Conservation (phyloP, 768 basidiomycete species). For the Suillus discolor region DNA sequence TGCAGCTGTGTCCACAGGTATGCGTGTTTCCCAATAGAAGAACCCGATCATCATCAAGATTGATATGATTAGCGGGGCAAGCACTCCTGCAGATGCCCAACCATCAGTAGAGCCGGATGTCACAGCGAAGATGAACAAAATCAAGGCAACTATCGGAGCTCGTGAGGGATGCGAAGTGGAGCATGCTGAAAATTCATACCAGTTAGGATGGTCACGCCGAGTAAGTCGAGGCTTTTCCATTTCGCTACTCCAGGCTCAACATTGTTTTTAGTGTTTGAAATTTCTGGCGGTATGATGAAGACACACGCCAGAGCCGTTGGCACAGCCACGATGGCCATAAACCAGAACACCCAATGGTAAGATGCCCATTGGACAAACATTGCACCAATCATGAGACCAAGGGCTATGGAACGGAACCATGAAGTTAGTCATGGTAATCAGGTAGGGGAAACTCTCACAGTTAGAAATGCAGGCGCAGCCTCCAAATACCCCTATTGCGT, state of each 20-base stretch:
- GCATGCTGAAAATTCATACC: constrained; percentile 22
- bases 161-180: neutral
- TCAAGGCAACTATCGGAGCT: constrained; percentile 24
- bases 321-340: constrained; percentile 41
- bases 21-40: constrained; percentile 50
- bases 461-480: constrained; percentile 50
- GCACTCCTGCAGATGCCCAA: constrained; percentile 48
- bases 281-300: constrained; percentile 36
- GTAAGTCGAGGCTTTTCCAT: constrained; percentile 38
- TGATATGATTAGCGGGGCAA: constrained; percentile 49
- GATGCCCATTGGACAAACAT: constrained; percentile 42
- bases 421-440: neutral
- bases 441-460: constrained; percentile 24
- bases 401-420: constrained; percentile 27
- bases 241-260: constrained; percentile 11
- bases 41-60: constrained; percentile 43
- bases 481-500: constrained; percentile 49
- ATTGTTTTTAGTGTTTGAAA: constrained; percentile 6
- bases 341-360: constrained; percentile 58
- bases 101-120: constrained; percentile 50
- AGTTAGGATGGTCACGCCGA: constrained; percentile 43
- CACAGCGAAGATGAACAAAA: constrained; percentile 42
- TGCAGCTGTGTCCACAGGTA: constrained; percentile 44
- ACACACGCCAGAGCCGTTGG: constrained; percentile 33
- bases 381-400: constrained; percentile 48